Evolutionary conservation across 2,329 filamentous ascomycete species (phyloP).

Genomic region (Cucurbitaria berberidis): DNA sequence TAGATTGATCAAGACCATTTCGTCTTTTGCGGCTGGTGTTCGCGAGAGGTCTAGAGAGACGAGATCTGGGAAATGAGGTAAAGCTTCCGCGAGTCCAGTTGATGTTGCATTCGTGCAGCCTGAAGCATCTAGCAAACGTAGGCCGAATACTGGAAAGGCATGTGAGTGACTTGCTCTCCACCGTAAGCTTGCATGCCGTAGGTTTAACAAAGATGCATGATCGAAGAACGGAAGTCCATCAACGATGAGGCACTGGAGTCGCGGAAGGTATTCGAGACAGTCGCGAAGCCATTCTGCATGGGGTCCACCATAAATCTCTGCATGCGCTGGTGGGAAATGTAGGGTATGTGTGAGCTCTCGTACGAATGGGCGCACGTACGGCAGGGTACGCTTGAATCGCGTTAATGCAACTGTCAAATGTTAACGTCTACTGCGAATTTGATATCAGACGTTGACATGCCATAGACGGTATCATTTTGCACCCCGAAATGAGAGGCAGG

Average conservation of each 20-base stretch:
- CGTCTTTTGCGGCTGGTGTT: constrained; percentile 58
- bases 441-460: constrained; percentile 28
- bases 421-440: constrained; percentile 10
- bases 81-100: constrained; percentile 57
- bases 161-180: constrained; percentile 25
- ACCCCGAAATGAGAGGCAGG: constrained; percentile 67
- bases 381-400: constrained; percentile 63
- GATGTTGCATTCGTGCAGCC: constrained; percentile 65
- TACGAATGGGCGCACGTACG: constrained; percentile 59
- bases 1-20: constrained; percentile 56
- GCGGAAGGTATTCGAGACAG: constrained; percentile 63
- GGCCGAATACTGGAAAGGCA: constrained; percentile 50
- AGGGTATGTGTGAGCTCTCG: constrained; percentile 66
- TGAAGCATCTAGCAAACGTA: constrained; percentile 64
- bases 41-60: constrained; percentile 65
- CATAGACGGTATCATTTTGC: constrained; percentile 66
- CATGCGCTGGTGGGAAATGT: constrained; percentile 65
- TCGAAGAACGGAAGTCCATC: constrained; percentile 67
- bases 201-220: constrained; percentile 61
- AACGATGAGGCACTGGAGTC: constrained; percentile 65
- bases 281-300: constrained; percentile 65
- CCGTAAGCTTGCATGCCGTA: constrained; percentile 48
- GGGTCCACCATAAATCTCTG: constrained; percentile 66
- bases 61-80: constrained; percentile 60
- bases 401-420: constrained; percentile 59